Conservation (phyloP, 2,329 filamentous ascomycete species). For the Monilinia polystroma region DNA sequence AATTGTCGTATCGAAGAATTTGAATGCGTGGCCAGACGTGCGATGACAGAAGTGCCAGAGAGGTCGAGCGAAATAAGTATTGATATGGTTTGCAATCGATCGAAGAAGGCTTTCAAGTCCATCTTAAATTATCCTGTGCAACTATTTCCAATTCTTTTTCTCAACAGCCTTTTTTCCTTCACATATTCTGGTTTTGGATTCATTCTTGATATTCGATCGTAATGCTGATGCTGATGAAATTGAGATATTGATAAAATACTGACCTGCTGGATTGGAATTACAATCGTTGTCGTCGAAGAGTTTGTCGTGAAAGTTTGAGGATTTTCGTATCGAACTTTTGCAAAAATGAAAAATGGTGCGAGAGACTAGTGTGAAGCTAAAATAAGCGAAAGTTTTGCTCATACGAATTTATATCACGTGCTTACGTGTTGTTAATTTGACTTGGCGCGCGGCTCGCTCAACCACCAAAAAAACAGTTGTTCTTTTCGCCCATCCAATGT, state of each 20-base stretch:
- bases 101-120: conserved; percentile 6
- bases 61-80: conserved; percentile 12
- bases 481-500: too few relatives aligned
- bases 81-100: conserved; percentile 16
- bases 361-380: conserved; percentile 21
- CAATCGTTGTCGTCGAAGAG: conserved; percentile 43
- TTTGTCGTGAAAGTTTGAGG: conserved; percentile 22
- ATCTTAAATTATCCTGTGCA: conserved; percentile 14
- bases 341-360: conserved; percentile 22
- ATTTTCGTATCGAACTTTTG: conserved; percentile 18
- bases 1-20: not conserved
- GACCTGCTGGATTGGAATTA: conserved; percentile 50
- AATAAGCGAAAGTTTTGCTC: conserved; percentile 13
- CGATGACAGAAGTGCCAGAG: not conserved
- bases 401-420: not conserved
- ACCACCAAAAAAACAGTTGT: not conserved
- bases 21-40: conserved; percentile 20
- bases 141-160: conserved; percentile 12
- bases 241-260: conserved; percentile 38
- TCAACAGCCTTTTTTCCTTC: not conserved
- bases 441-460: not conserved
- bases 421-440: not conserved
- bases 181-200: conserved; percentile 9
- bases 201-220: conserved; percentile 12
- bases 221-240: not conserved